Evolutionary conservation across 1,284 basidiomycete species (phyloP).

Genomic region (Salmacisia buchloeana): DNA sequence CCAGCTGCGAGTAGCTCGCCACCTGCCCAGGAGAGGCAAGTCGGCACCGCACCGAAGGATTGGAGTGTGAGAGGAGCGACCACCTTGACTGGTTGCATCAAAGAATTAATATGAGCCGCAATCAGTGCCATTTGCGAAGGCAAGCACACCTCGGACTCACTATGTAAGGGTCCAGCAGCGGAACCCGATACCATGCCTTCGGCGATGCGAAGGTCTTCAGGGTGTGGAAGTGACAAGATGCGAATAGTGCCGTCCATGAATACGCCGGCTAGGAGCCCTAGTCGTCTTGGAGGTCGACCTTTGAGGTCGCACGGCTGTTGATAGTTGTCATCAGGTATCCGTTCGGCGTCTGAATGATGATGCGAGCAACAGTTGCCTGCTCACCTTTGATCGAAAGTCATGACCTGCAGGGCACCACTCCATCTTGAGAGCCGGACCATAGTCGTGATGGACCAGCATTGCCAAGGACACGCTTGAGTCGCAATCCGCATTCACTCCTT

Average conservation of each 20-base stretch:
- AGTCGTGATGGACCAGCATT: not conserved
- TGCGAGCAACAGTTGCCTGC: not conserved
- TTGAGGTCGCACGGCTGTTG: not conserved
- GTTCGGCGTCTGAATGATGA: not conserved
- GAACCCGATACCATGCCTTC: no score
- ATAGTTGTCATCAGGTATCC: not conserved
- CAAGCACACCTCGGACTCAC: no score
- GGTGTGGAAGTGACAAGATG: not conserved
- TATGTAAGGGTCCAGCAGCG: no score
- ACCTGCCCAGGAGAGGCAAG: not conserved
- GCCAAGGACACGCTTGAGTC: not conserved
- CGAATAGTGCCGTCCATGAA: not conserved
- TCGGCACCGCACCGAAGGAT: not conserved
- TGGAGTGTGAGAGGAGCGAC: not conserved
- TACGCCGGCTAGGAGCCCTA: not conserved
- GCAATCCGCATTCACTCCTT: not conserved
- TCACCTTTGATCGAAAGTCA: constrained; percentile 3
- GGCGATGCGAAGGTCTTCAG: not conserved
- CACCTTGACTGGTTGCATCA: not conserved
- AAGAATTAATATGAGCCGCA: no score
- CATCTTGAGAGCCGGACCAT: not conserved
- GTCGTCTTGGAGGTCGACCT: not conserved
- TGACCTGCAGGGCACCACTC: constrained; percentile 3
- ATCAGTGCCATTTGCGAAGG: no score
- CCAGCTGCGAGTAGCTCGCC: constrained; percentile 2